phyloP scores from a whole-genome alignment of 2,329 filamentous ascomycete species.

The Cercospora janseana region DNA sequence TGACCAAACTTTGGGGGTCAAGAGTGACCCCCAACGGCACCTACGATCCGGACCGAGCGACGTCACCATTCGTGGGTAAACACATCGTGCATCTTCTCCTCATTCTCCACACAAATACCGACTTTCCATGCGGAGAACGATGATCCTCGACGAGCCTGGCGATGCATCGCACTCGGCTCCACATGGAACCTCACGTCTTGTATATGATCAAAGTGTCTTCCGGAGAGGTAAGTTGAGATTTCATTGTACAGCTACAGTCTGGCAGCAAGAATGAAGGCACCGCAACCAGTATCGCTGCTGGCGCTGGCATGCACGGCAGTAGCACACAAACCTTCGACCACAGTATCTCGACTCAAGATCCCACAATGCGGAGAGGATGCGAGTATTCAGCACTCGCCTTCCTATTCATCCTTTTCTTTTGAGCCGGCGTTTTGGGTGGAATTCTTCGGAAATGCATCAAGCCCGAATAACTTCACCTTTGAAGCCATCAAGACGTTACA shows the following conservation, averaged over 20 bases:
- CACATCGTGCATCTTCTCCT: not conserved
- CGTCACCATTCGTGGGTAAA: constrained; percentile 14
- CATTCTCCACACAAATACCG: constrained; percentile 15
- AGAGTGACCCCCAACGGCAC: not conserved
- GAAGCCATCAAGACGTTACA: constrained; percentile 29
- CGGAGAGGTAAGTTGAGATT: not conserved
- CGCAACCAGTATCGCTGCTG: not conserved
- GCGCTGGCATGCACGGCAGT: not conserved
- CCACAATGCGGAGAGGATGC: constrained; percentile 23
- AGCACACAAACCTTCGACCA: not conserved
- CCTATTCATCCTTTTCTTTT: constrained; percentile 33
- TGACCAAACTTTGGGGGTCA: not conserved
- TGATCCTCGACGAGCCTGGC: not conserved
- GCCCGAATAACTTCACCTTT: constrained; percentile 32
- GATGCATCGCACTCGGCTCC: constrained; percentile 2
- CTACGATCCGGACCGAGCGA: constrained; percentile 9
- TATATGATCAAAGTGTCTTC: constrained; percentile 1
- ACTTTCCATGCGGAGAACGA: constrained; percentile 2
- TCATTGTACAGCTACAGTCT: not conserved
- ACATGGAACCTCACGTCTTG: not conserved
- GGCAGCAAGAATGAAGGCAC: not conserved
- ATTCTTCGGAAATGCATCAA: constrained; percentile 33
- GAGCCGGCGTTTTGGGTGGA: constrained; percentile 37
- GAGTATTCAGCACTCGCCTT: constrained; percentile 31
- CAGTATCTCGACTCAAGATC: constrained; percentile 17